These are phyloP conservation scores for Coemansia sp. DNA, from an alignment of 192 early-diverging fungal genomes.

Conservation along the genomic window DNA sequence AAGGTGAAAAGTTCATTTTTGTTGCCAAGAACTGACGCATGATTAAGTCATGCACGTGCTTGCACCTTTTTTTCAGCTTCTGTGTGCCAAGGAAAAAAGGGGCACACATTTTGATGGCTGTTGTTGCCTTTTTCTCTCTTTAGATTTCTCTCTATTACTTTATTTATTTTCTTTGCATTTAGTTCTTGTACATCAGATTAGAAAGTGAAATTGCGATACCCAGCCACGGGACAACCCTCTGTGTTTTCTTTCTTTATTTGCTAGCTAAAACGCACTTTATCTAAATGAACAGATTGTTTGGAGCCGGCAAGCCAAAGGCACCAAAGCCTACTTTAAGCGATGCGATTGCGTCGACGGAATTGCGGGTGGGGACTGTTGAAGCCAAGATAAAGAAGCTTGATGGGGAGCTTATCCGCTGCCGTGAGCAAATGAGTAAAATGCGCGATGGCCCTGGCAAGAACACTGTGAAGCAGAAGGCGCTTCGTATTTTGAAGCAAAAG, in stretches of 20 bases:
- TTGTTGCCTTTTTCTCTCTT: not conserved
- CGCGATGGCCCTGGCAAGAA: constrained; percentile 87
- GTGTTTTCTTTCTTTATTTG: no score
- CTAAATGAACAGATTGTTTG: constrained; percentile 91
- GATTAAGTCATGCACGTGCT: not conserved
- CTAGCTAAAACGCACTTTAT: not conserved
- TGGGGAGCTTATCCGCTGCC: constrained; percentile 85
- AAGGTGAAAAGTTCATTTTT: no score
- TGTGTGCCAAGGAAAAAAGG: not conserved
- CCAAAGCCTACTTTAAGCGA: constrained; percentile 88
- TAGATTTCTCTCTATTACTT: constrained; percentile 2
- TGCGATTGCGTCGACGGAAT: constrained; percentile 84
- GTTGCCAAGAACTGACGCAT: not conserved
- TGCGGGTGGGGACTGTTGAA: constrained; percentile 81
- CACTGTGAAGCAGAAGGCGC: constrained; percentile 87
- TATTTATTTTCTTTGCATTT: not conserved
- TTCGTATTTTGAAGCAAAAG: constrained; percentile 90
- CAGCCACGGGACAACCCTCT: no score
- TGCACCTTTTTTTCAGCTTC: not conserved
- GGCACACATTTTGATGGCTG: not conserved
- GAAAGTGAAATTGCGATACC: not conserved
- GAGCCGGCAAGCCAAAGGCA: constrained; percentile 76
- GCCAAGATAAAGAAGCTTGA: constrained; percentile 95
- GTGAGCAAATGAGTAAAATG: constrained; percentile 95
- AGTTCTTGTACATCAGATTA: not conserved